Percentiles rank a stretch among this genome's conserved stretches.
Conservation (phyloP, 345 rosid genomes). For the Boechera retrofracta region DNA sequence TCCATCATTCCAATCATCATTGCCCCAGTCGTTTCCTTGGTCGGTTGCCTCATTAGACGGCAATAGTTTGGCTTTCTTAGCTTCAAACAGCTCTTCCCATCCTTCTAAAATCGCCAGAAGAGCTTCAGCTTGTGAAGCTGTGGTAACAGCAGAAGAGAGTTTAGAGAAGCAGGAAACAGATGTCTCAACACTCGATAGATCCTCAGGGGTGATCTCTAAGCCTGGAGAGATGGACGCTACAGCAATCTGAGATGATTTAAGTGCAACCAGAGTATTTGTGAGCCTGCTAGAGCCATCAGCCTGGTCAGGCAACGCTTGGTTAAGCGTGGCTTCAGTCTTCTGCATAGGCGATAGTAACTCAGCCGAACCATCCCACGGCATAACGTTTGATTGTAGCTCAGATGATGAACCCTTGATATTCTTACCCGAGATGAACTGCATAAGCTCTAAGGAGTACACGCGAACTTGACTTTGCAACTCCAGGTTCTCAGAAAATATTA, state of each 20-base stretch:
- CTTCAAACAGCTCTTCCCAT: constrained; percentile 84
- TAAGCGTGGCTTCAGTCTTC: constrained; percentile 47
- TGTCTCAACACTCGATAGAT: constrained; percentile 59
- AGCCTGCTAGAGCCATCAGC: constrained; percentile 67
- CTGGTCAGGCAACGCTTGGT: constrained; percentile 52
- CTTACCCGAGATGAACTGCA: constrained; percentile 76
- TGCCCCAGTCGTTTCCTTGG: constrained; percentile 67
- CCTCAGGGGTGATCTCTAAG: constrained; percentile 72
- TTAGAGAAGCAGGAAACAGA: constrained; percentile 76
- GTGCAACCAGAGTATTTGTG: constrained; percentile 82
- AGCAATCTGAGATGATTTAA: constrained; percentile 82
- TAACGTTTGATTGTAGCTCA: constrained; percentile 59
- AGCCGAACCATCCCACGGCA: constrained; percentile 89
- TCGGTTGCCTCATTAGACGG: constrained; percentile 53
- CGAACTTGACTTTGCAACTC: constrained; percentile 76
- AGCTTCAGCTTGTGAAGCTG: constrained; percentile 59
- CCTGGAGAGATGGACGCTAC: constrained; percentile 62
- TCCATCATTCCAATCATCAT: constrained; percentile 93
- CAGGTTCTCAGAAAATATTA: constrained; percentile 70
- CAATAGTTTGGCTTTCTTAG: constrained; percentile 49
- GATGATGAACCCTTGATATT: constrained; percentile 62
- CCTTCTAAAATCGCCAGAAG: constrained; percentile 75
- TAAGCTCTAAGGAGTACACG: constrained; percentile 79
- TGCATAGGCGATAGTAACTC: constrained; percentile 58
- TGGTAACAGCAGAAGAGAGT: constrained; percentile 58